Evolutionary conservation across 2,329 filamentous ascomycete species (phyloP), one percentile per base, ranked within the genome.

Genomic region (Aureobasidium musti): DNA sequence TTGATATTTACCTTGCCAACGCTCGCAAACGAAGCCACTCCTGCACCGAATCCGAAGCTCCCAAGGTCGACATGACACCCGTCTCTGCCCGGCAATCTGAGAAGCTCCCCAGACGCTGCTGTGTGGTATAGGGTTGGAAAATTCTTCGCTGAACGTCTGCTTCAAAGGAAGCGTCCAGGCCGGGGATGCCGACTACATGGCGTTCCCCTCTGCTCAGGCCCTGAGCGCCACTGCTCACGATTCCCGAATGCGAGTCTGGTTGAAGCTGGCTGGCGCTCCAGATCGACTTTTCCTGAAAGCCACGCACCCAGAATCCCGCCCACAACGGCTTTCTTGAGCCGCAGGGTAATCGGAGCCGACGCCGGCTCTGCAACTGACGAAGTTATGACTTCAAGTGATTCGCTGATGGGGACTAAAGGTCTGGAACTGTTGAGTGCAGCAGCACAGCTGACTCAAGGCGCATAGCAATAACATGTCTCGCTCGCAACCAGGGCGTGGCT

Each of bases 1-100:
- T 39, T 14, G n/a, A 39, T 39, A 39, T 17, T 17, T 14, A 57
- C 54, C 54, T 57, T 43, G 56, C 23, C 56, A 60, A 35, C 19
- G 56, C 56, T 60, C 56, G 23, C 39, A 60, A 13, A 21, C 56
- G 56, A 21, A 60, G 56, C 56, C 56, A 60, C 41, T 60, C 56
- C 28, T 60, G 56, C 26, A 60, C 56, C 39, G 56, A 60, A 13
- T 60, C 56, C 11, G 56, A n/a, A 3, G 23, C 37, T n/a, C 21
- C 35, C 37, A 43, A 37, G 4, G 37, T 30, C 54, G 54, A 21
- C 54, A 57, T 57, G 54, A 43, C 37, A 13, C 50, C 30, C 3
- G 50, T 35, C 33, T 21, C 8, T 53, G 3, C 19, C 11, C 50
- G 35, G 14, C 21, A 10, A 14, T 39, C 5, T 5, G 14, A 39